These are phyloP conservation scores for Pueraria montana DNA, from an alignment of 306 rosid genomes.

Conservation along the genomic window DNA sequence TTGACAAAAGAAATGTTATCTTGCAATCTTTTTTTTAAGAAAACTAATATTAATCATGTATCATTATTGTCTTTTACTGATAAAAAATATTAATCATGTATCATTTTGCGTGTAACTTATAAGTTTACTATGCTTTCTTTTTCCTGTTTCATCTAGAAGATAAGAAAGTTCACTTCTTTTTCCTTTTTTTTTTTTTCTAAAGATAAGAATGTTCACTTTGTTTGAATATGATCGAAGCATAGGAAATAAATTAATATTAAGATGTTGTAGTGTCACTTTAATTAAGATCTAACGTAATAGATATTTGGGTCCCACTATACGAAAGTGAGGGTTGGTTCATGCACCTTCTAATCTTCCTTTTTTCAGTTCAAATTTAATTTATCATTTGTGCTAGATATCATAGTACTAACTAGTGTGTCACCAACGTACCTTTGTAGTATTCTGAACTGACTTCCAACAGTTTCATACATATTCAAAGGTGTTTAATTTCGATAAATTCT, in stretches of 20 bases:
- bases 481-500: not conserved
- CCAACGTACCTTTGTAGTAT: not conserved
- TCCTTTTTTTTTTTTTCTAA: not conserved
- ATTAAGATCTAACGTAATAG: not conserved
- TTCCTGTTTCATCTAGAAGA: not conserved
- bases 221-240: not conserved
- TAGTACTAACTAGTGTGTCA: not conserved
- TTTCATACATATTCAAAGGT: not conserved
- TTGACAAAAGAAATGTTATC: not conserved
- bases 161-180: not conserved
- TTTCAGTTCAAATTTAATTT: not conserved
- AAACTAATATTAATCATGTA: not conserved
- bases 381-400: not conserved
- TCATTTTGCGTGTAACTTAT: too few relatives aligned
- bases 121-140: not conserved
- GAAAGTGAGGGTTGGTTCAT: conserved; percentile 23
- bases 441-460: conserved; percentile 21
- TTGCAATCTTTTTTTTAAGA: not conserved
- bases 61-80: too few relatives aligned
- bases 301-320: conserved; percentile 49
- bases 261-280: conserved; percentile 8
- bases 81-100: not conserved
- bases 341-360: conserved; percentile 4
- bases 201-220: not conserved
- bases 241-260: not conserved